Base-by-base conservation (phyloP, 805 yeast genomes). In the Isabelozyma heimii region DNA sequence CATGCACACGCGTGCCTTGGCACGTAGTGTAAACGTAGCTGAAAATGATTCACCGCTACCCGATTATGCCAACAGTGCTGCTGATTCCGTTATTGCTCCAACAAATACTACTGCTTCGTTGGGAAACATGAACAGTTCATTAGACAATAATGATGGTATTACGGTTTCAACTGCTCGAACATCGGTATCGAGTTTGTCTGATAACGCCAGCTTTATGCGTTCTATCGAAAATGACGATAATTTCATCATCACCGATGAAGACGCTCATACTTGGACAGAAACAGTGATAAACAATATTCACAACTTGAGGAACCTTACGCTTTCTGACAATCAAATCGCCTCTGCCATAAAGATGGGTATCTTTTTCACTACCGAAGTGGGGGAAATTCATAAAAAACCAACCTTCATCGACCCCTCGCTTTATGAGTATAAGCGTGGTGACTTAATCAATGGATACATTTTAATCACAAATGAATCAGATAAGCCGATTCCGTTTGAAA, bases 371-470 rank as follows among this genome's bases (percentile, higher is more conserved):
- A 64, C 66, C 43, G 67, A 69, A 10, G 62, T 70, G 14, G 66
- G 74, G 20, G 54, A 61, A 40, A 26, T 52, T 2, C 69, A 69
- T 5, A 52, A 56, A 45, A 47, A 37, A 1, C 72, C 72, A 4
- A 62, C 55, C 30, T 50, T 54, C 24, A 63, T 72, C 5, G 68
- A 70, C 46, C 65, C 67, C 7, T 61, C 65, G 48, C 48, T 59
- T 20, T 62, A 54, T 52, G 88, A 83, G 60, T 86, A 79, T 58
- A 80, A 80, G 15, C 83, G 85, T 10, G 89, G 89, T n/a, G 91
- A 85, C 58, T 72, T 73, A 16, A 70, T 86, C 12, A 76, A 80
- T 57, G 92, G 92, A 0, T 81, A 76, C 55, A 65, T 78, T 7
- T 53, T 62, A 0, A 67, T 81, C 16, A 65, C 69, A 45, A 82